phyloP scores from a whole-genome alignment of 1,284 basidiomycete genomes.

The Xanthoconium separans region DNA sequence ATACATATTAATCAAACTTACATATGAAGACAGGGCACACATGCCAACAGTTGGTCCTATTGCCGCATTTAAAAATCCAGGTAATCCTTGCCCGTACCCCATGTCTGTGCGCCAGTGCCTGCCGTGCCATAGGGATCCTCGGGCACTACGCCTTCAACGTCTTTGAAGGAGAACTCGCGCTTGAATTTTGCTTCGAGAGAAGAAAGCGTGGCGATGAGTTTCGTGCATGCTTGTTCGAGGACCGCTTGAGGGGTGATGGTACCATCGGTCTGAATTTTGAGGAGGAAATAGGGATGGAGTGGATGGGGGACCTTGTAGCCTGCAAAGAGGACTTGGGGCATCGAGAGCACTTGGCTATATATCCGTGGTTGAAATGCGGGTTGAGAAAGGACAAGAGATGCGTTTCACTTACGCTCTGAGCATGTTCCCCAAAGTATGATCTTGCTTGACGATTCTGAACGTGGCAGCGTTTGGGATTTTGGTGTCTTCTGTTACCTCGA shows the following conservation, averaged over 20 bases:
- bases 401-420: slow-evolving; percentile 75
- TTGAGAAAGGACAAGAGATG: background rate
- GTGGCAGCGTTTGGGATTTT: slow-evolving; percentile 98
- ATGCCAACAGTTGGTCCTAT: background rate
- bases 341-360: slow-evolving; percentile 80
- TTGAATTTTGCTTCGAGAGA: slow-evolving; percentile 72
- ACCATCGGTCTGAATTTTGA: slow-evolving; percentile 97
- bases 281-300: slow-evolving; percentile 87
- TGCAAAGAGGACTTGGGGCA: slow-evolving; percentile 88
- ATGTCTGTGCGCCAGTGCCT: slow-evolving; percentile 36
- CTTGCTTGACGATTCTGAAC: slow-evolving; percentile 92
- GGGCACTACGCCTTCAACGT: slow-evolving; percentile 52
- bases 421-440: slow-evolving; percentile 97
- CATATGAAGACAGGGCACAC: background rate
- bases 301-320: slow-evolving; percentile 99
- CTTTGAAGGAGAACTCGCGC: slow-evolving; percentile 74
- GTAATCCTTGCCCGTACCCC: slow-evolving; percentile 59
- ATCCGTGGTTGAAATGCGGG: background rate
- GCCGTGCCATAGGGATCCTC: slow-evolving; percentile 61
- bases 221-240: slow-evolving; percentile 82
- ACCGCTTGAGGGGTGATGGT: slow-evolving; percentile 79
- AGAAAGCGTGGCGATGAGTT: slow-evolving; percentile 77
- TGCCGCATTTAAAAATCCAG: slow-evolving; percentile 53
- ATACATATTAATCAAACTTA: background rate
- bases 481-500: slow-evolving; percentile 92